Conservation (phyloP, 495 filamentous ascomycete genomes). For the Parathielavia hyrcaniae region DNA sequence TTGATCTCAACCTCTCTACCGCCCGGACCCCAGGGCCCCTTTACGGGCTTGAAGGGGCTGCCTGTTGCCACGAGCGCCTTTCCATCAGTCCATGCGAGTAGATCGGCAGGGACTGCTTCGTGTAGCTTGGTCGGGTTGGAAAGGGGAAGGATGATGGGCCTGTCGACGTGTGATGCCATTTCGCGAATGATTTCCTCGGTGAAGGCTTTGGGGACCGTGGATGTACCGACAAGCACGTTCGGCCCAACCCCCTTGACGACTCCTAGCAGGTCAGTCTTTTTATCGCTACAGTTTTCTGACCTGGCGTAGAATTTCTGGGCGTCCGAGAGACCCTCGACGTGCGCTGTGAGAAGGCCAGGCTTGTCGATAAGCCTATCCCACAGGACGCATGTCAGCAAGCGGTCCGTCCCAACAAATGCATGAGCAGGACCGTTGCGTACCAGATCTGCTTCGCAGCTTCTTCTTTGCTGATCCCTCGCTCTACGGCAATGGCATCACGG, state of each 20-base stretch:
- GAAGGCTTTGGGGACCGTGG: conserved; percentile 74
- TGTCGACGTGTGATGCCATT: conserved; percentile 72
- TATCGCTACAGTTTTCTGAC: conserved; percentile 50
- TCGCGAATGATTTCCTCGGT: conserved; percentile 65
- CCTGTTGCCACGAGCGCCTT: conserved; percentile 79
- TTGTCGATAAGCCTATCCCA: conserved; percentile 74
- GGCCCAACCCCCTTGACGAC: conserved; percentile 69
- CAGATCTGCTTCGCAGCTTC: conserved; percentile 80
- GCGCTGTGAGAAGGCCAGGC: conserved; percentile 63
- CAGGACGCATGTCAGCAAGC: background rate
- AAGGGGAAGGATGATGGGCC: conserved; percentile 76
- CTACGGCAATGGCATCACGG: conserved; percentile 64
- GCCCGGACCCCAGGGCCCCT: conserved; percentile 48
- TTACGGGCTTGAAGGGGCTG: conserved; percentile 73
- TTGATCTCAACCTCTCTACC: conserved; percentile 55
- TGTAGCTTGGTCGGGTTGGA: conserved; percentile 83
- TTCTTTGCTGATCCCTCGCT: conserved; percentile 58
- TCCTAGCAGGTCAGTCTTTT: conserved; percentile 53
- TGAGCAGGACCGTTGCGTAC: conserved; percentile 37
- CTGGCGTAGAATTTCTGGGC: conserved; percentile 64
- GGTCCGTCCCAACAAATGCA: background rate
- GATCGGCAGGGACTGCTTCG: conserved; percentile 73
- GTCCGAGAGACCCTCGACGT: conserved; percentile 47
- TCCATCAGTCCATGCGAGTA: conserved; percentile 72
- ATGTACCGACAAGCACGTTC: conserved; percentile 77